Percentiles rank a stretch among this genome's conserved stretches.
Evolutionary conservation across 179 eudicot species (phyloP).

Genomic region (Beta corolliflora): DNA sequence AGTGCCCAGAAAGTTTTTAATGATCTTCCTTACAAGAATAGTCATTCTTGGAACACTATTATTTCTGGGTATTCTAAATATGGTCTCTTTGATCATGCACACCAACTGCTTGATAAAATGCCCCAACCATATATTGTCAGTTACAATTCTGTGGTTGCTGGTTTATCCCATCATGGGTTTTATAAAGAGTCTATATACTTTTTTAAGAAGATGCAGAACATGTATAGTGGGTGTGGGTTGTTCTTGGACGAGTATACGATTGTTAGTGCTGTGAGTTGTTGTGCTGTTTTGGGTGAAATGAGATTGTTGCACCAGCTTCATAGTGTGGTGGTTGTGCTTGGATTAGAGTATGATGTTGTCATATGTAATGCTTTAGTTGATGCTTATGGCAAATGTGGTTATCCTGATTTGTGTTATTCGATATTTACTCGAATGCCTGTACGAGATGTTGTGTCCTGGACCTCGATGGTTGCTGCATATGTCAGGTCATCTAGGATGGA

Average conservation of each 20-base stretch:
- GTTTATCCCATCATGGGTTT: conserved; percentile 52
- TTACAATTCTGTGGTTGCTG: conserved; percentile 59
- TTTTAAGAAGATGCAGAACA: conserved; percentile 48
- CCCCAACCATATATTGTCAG: conserved; percentile 66
- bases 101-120: conserved; percentile 60
- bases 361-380: conserved; percentile 59
- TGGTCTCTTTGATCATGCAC: conserved; percentile 47
- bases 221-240: conserved; percentile 20
- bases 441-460: conserved; percentile 72
- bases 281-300: conserved; percentile 45
- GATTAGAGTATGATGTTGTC: conserved; percentile 42
- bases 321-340: conserved; percentile 44
- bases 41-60: conserved; percentile 65
- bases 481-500: conserved; percentile 45
- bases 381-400: conserved; percentile 72
- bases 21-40: conserved; percentile 56
- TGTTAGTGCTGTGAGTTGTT: conserved; percentile 49
- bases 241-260: conserved; percentile 62
- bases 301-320: conserved; percentile 54
- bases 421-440: conserved; percentile 58
- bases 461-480: conserved; percentile 70
- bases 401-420: conserved; percentile 35
- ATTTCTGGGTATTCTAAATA: conserved; percentile 47
- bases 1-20: conserved; percentile 60
- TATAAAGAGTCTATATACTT: conserved; percentile 40